Conservation (phyloP, 495 filamentous ascomycete genomes). For the Aspergillus indologenus region DNA sequence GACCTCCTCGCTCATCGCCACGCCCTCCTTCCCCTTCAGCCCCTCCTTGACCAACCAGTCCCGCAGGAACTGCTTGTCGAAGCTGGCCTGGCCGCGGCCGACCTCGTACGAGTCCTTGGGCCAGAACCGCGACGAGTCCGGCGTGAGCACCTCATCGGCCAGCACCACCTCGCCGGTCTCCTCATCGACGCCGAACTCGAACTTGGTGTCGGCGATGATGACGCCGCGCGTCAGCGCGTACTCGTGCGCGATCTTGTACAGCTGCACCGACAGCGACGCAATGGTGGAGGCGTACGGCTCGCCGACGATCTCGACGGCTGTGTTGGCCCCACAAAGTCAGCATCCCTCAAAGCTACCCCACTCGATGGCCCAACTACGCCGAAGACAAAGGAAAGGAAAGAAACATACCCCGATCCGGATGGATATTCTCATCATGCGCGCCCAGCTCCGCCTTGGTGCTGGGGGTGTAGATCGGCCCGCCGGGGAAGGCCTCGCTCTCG, state of each 20-base stretch:
- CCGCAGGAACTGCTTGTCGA: conserved; percentile 87
- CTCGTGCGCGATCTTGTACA: conserved; percentile 71
- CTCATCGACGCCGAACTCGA: conserved; percentile 76
- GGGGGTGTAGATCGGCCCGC: conserved; percentile 78
- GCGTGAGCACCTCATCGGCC: conserved; percentile 89
- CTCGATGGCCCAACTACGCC: too few species aligned
- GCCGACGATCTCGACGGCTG: conserved; percentile 68
- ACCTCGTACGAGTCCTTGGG: conserved; percentile 65
- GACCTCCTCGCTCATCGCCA: conserved; percentile 65
- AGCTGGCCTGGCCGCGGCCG: conserved; percentile 74
- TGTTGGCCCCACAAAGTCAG: conserved; percentile 1
- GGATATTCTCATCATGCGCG: conserved; percentile 88
- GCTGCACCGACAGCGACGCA: conserved; percentile 63
- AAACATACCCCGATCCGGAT: conserved; percentile 57
- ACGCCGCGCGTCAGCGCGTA: conserved; percentile 79
- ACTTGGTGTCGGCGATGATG: conserved; percentile 88
- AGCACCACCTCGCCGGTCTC: conserved; percentile 74
- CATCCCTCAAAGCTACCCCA: background rate
- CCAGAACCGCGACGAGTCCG: conserved; percentile 89
- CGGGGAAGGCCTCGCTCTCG: conserved; percentile 70
- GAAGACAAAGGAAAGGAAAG: background rate
- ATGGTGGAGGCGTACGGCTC: conserved; percentile 70
- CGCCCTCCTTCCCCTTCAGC: conserved; percentile 66
- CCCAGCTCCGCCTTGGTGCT: conserved; percentile 87
- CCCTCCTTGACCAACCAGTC: conserved; percentile 78